A percentile compares a stretch with the other conserved stretches of the same genome.
These are phyloP conservation scores for Nothopassalora personata DNA, from an alignment of 2,329 filamentous ascomycete species.

Conservation along the genomic window DNA sequence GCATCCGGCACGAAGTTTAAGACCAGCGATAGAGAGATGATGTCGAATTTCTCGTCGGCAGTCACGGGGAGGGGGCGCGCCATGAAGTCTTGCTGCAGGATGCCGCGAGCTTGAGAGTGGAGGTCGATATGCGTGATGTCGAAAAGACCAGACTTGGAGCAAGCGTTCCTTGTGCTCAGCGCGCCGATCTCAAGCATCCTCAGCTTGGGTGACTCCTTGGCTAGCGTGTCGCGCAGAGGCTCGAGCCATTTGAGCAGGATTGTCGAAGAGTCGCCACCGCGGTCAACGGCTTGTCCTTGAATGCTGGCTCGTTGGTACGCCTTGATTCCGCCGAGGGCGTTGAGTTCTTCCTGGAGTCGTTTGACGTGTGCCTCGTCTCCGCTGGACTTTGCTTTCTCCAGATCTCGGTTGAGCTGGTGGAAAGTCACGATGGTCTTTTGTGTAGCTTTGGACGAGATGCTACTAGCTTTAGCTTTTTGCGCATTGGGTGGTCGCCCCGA, in stretches of 20 bases:
- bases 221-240: background rate
- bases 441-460: conserved; percentile 53
- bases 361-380: conserved; percentile 38
- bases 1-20: conserved; percentile 89
- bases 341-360: conserved; percentile 47
- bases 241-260: conserved; percentile 55
- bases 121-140: conserved; percentile 81
- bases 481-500: conserved; percentile 42
- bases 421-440: conserved; percentile 55
- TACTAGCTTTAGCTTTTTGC: conserved; percentile 31
- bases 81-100: conserved; percentile 93
- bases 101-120: conserved; percentile 75
- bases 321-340: conserved; percentile 53
- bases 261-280: conserved; percentile 60
- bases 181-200: conserved; percentile 85
- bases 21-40: conserved; percentile 87
- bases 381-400: conserved; percentile 46
- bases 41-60: conserved; percentile 66
- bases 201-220: conserved; percentile 34
- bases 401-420: conserved; percentile 55
- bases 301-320: conserved; percentile 60
- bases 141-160: conserved; percentile 66
- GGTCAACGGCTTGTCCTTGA: conserved; percentile 54
- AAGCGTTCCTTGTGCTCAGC: conserved; percentile 77
- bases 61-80: conserved; percentile 64